Percentiles rank a stretch among this genome's conserved stretches.
Conservation (phyloP, 345 rosid species). For the Ceriops tagal region DNA sequence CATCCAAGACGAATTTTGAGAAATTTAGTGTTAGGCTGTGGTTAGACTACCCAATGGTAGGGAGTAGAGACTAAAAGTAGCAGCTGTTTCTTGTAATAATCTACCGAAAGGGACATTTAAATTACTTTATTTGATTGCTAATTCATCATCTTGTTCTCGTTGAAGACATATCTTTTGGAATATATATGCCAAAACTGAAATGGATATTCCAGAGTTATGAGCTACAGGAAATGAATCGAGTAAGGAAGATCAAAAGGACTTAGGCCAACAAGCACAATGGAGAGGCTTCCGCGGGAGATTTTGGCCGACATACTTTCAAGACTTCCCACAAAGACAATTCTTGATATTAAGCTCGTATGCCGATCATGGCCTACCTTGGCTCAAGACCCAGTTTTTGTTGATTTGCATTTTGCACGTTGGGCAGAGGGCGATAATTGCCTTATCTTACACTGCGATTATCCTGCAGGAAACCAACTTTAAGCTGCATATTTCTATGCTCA, state of each 20-base stretch:
- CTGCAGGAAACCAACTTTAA: constrained; percentile 50
- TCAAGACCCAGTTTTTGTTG: constrained; percentile 35
- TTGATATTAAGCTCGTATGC: constrained; percentile 41
- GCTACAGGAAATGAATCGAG: neutral
- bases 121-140: no score
- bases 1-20: no score
- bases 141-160: no score
- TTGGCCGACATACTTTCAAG: constrained; percentile 30
- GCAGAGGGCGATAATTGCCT: constrained; percentile 39
- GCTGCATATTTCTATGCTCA: constrained; percentile 40
- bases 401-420: constrained; percentile 22
- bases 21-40: no score
- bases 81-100: no score
- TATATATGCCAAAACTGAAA: neutral
- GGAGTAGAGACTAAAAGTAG: no score
- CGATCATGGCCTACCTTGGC: constrained; percentile 46
- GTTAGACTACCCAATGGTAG: no score
- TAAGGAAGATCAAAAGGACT: neutral
- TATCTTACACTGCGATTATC: constrained; percentile 56
- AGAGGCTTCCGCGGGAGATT: constrained; percentile 30
- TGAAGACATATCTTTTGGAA: no score
- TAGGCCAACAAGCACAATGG: constrained; percentile 13
- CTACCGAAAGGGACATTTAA: no score
- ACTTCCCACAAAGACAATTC: constrained; percentile 15
- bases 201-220: neutral